Conservation (phyloP, 192 early-diverging fungal species). For the Coemansia sp. region DNA sequence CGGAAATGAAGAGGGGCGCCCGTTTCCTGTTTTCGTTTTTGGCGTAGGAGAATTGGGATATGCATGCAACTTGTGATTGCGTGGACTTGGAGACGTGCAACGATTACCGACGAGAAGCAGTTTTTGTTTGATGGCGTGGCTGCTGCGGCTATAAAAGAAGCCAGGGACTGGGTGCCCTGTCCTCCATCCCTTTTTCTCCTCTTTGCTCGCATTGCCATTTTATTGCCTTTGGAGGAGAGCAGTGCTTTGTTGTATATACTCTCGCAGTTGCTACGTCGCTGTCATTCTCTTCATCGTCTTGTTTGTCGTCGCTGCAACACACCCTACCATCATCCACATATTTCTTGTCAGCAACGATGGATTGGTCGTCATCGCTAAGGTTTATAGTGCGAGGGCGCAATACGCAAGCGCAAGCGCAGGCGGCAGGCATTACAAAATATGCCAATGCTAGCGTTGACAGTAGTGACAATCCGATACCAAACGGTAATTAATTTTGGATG, state of each 20-base stretch:
- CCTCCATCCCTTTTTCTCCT: no score
- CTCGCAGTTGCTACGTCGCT: background rate
- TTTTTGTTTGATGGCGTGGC: background rate
- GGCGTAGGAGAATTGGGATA: background rate
- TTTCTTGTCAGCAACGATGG: background rate
- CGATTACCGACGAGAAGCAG: background rate
- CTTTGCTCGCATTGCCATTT: background rate
- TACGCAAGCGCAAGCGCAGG: no score
- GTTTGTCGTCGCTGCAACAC: background rate
- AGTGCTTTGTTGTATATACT: background rate
- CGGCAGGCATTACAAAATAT: no score
- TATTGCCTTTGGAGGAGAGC: background rate
- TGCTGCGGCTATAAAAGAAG: conserved; percentile 1
- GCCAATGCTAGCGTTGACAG: no score
- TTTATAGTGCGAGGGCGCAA: background rate
- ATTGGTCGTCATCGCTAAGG: background rate
- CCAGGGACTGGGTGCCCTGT: no score
- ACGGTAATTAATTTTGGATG: no score
- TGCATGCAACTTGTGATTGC: background rate
- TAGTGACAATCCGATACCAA: no score
- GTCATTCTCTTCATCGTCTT: background rate
- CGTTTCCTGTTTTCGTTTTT: background rate
- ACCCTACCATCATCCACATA: background rate
- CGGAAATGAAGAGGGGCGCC: no score
- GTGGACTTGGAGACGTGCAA: background rate